Conservation (phyloP, 2,329 filamentous ascomycete species). For the Cladosporium sp. region DNA sequence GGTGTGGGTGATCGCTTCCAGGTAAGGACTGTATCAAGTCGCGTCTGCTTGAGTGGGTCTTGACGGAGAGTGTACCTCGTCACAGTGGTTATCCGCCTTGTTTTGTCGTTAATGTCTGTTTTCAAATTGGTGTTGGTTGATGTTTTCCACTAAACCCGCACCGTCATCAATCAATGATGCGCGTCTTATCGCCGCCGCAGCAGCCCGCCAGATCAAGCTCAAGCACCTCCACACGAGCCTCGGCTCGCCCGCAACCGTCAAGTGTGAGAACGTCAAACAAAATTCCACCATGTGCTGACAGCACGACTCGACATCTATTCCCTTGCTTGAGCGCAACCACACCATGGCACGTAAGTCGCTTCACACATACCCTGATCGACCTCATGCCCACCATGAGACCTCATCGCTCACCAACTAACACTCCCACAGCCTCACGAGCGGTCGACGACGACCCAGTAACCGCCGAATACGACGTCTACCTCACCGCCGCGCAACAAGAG, state of each 20-base stretch:
- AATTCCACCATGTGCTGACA: conserved; percentile 15
- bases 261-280: background rate
- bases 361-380: background rate
- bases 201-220: background rate
- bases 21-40: too few relatives aligned
- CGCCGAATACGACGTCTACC: conserved; percentile 72
- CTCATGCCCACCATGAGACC: background rate
- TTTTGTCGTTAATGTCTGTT: too few relatives aligned
- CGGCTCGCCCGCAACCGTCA: background rate
- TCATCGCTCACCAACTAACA: background rate
- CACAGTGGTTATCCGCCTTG: too few relatives aligned
- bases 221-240: conserved; percentile 4
- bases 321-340: background rate
- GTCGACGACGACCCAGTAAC: conserved; percentile 44
- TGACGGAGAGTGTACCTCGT: too few relatives aligned
- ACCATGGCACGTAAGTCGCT: conserved; percentile 23
- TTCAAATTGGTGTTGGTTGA: too few relatives aligned
- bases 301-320: too few relatives aligned
- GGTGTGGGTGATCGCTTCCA: background rate
- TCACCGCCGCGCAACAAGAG: conserved; percentile 66
- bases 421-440: conserved; percentile 14
- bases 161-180: background rate
- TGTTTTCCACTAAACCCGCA: too few relatives aligned
- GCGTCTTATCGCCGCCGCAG: background rate
- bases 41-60: too few relatives aligned